Base-by-base conservation (phyloP, 495 filamentous ascomycete species). In the Penicillium soppii region DNA sequence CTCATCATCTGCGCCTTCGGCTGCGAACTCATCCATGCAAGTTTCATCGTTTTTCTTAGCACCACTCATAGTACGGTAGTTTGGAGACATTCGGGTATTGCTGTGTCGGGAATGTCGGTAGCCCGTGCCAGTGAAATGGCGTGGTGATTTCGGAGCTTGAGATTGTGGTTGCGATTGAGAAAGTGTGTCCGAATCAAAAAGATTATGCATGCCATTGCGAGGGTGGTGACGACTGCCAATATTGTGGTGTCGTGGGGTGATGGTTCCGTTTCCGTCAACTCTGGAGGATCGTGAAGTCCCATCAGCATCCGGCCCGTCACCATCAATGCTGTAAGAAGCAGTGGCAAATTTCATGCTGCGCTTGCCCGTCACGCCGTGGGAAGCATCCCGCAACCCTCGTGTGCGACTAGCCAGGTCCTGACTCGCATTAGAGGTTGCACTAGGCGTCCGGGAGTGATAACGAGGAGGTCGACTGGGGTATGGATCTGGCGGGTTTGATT, bases 301-400 rank as follows among this genome's bases (percentile, higher is more conserved):
- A 17, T 87, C 84, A 16, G 77, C 76, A 5, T 91, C 87, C 20
- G 74, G 76, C n/a, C 63, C 67, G 10, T 83, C 76, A 27, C 78
- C 80, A 43, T 90, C 86, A 32, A 79, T 76, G 47, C 72, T 80
- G 56, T 70, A 77, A 51, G 74, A 79, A 66, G 84, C 89, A 68
- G 89, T 95, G n/a, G 89, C 87, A 59, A 97, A 97, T 61, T 98
- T 97, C 94, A 97, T 97, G 69, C 88, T 95, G 67, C 89, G 89
- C 74, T 96, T 96, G 52, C 86, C 82, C 6, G 82, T 79, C 15
- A 91, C 77, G 39, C 78, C 83, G 45, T 85, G 86, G n/a, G 80
- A 74, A 15, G 77, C 76, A 63, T 79, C 82, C 42, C 91, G 82
- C 48, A 89, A 68, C 39, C 81, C 76, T 47, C 84, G 80, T 56